Evolutionary conservation across 768 basidiomycete genomes (phyloP).

Genomic region (Macrolepiota fuliginosa): DNA sequence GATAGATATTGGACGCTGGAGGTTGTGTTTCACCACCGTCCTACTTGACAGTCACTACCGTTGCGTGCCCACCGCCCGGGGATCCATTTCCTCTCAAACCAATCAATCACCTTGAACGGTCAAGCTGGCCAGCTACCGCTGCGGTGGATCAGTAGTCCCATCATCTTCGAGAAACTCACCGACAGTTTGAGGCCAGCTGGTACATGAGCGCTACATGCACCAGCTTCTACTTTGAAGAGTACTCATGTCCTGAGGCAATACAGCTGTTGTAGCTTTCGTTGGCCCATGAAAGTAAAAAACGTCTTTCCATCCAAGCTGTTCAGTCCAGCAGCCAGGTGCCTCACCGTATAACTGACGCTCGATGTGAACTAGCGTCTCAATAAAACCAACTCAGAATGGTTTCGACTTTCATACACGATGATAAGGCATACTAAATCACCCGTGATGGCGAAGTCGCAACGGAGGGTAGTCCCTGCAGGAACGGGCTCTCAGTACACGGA

Average conservation of each 20-base stretch:
- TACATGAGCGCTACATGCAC: not conserved
- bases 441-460: constrained; percentile 61
- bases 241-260: constrained; percentile 55
- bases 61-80: constrained; percentile 38
- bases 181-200: constrained; percentile 56
- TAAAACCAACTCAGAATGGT: no score
- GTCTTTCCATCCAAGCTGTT: constrained; percentile 51
- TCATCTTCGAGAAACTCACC: constrained; percentile 59
- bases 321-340: constrained; percentile 59
- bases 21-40: no score
- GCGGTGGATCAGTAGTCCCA: constrained; percentile 47
- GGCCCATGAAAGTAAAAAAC: constrained; percentile 47
- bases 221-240: not conserved
- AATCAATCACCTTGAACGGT: constrained; percentile 53
- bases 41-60: not conserved
- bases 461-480: constrained; percentile 53
- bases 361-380: constrained; percentile 43
- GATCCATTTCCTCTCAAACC: constrained; percentile 42
- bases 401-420: not conserved
- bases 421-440: constrained; percentile 49
- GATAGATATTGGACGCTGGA: no score
- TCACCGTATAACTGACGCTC: constrained; percentile 54
- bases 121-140: constrained; percentile 65
- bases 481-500: constrained; percentile 61
- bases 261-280: constrained; percentile 52